These are phyloP conservation scores for Fusarium cicatricum DNA, from an alignment of 2,329 filamentous ascomycete genomes.

Conservation along the genomic window DNA sequence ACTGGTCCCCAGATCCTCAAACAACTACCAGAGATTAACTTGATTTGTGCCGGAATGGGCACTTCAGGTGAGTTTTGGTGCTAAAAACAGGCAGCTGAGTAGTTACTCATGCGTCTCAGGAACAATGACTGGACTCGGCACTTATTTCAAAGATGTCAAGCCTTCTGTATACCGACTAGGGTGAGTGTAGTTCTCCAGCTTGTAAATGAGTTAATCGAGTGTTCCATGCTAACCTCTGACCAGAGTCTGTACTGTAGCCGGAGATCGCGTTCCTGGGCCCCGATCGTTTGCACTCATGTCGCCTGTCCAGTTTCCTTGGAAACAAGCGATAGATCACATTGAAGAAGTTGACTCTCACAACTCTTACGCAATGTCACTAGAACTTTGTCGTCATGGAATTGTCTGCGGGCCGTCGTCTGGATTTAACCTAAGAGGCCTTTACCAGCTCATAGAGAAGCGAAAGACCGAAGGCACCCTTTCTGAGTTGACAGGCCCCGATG, in stretches of 20 bases:
- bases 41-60: conserved; percentile 66
- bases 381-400: conserved; percentile 64
- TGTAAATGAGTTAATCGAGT: accelerated
- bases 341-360: conserved; percentile 64
- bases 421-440: conserved; percentile 62
- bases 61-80: conserved; percentile 55
- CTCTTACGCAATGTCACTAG: conserved; percentile 61
- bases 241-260: conserved; percentile 64
- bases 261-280: conserved; percentile 66
- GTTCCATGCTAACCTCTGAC: not conserved
- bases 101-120: conserved; percentile 25
- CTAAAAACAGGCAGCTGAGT: conserved; percentile 36
- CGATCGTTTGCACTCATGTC: conserved; percentile 59
- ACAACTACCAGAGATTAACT: conserved; percentile 63
- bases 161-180: conserved; percentile 54
- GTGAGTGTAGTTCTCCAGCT: conserved; percentile 6
- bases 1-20: conserved; percentile 65
- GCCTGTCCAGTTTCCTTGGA: conserved; percentile 66
- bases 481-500: conserved; percentile 54
- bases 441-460: conserved; percentile 58
- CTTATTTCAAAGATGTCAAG: conserved; percentile 59
- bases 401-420: conserved; percentile 69
- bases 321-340: conserved; percentile 60
- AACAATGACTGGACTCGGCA: conserved; percentile 59
- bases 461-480: conserved; percentile 55